Evolutionary conservation across 768 basidiomycete species (phyloP), one percentile per base, ranked within the genome.

Genomic region (Cyclocybe aegerita): DNA sequence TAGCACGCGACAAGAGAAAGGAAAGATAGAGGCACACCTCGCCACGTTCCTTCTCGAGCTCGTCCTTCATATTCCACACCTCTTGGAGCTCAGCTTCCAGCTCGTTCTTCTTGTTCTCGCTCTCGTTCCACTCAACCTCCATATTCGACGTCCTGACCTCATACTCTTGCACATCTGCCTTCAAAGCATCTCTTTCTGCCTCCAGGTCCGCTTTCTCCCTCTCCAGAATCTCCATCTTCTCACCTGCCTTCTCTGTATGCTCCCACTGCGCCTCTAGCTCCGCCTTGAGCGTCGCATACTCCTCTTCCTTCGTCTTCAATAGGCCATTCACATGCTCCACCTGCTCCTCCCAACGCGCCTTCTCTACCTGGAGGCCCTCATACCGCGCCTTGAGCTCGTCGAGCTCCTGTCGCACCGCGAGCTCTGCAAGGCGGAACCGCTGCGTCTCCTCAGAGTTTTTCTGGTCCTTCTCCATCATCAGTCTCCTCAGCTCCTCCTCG

Each of bases 181-280:
- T 68, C 33, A 77, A 49, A 8, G 65, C 62, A 35, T 75, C 74
- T 23, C 72, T 66, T 53, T 80, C 78, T 4, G 56, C 56, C 56
- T 71, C 64, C 15, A 73, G 50, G 34, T 67, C 71, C 7, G 54
- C 54, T 33, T 64, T 65, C 53, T 72, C 71, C 47, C 62, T 68
- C 60, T 77, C 69, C 33, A 74, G 53, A 38, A 61, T 65, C 6
- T 58, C 53, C 12, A 56, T 49, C 53, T 66, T 67, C 49, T 83
- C 82, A n/a, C 70, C 67, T 10, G 71, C 65, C 51, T 71, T 70
- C 67, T 88, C 85, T 7, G 86, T 82, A 49, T 81, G 71, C 32
- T 73, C 70, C 87, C 87, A 89, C 65, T 89, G 87, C 8, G 82
- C 80, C 58, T 89, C 83, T 31, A 89, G 63, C 65, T 91, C 87